Conservation (phyloP, 768 basidiomycete genomes). For the Mrakia hoshinonis region DNA sequence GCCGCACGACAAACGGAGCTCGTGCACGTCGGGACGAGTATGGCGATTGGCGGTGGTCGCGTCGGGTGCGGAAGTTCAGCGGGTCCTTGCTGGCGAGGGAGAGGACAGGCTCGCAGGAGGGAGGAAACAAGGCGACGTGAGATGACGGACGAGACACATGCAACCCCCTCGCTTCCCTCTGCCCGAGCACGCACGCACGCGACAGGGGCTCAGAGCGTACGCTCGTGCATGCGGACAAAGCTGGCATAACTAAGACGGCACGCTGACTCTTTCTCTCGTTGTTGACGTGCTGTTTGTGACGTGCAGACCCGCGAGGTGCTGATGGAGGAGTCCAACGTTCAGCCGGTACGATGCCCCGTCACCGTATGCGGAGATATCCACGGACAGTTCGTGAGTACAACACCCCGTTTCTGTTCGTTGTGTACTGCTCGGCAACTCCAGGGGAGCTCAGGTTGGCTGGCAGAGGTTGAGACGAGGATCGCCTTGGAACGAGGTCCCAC, state of each 20-base stretch:
- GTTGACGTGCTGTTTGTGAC: constrained; percentile 3
- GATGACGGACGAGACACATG: too few species aligned
- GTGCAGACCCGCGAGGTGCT: constrained; percentile 88
- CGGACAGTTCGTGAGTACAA: constrained; percentile 87
- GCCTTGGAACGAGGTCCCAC: neutral
- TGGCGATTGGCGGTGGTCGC: neutral
- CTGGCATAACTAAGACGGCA: too few species aligned
- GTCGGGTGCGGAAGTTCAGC: neutral
- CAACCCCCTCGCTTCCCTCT: too few species aligned
- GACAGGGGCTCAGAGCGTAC: too few species aligned
- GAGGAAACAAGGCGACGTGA: too few species aligned
- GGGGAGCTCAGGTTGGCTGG: too few species aligned
- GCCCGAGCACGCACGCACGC: too few species aligned
- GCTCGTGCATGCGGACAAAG: too few species aligned
- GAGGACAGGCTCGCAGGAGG: too few species aligned
- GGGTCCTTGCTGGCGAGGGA: neutral
- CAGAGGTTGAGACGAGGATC: neutral
- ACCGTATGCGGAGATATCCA: constrained; percentile 99
- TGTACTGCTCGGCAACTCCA: neutral
- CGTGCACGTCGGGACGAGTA: neutral
- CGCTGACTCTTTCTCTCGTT: constrained; percentile 9
- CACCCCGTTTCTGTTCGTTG: neutral
- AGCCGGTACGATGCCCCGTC: constrained; percentile 95
- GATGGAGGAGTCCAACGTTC: constrained; percentile 98
- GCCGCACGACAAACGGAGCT: too few species aligned